Base-by-base conservation (phyloP, 1,284 basidiomycete species). In the Wallemia ichthyophaga region DNA sequence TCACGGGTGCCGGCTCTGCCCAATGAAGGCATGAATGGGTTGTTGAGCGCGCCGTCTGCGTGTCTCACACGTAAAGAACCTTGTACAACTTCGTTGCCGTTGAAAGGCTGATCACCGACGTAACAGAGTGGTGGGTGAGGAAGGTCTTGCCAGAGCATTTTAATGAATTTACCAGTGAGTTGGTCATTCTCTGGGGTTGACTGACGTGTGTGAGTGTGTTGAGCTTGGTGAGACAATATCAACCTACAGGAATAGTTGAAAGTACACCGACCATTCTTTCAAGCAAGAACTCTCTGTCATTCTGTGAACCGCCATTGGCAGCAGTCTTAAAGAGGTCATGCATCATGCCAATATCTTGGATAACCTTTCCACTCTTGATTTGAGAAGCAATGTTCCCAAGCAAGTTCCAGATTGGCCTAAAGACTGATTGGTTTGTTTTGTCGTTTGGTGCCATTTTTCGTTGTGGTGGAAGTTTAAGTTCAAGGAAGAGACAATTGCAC, bases 11-110 rank as follows among this genome's bases (percentile, higher is more conserved):
- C 77, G 0, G 83, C 80, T 71, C 77, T 78, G 28, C 85, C 85
- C 65, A 88, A 67, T 56, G 79, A 72, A 0, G 85, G 85, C 27
- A 72, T 64, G 63, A 77, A 73, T 48, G 78, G 73, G 65, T 85
- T 86, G 70, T 87, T 86, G 64, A 73, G 71, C 23, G 78, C 78
- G 5, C 83, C 83, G 67, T 85, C 82, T 11, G 82, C 1, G 74
- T 69, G 27, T 83, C 77, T 72, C 76, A 83, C 1, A 78, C 74
- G 63, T 77, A 80, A 57, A 80, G 25, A 28, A 62, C 62, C 75
- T 63, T 26, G 21, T 26, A 23, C 48, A 19, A 31, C 31, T 21
- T 59, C 61, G 15, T 65, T 64, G 25, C 68, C 68, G 59, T 69
- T 68, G n/a, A 67, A 62, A 1, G 62, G 26, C 25, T 64, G 59